These are phyloP conservation scores for Beauveria asiatica DNA, from an alignment of 2,329 filamentous ascomycete species.

Conservation along the genomic window DNA sequence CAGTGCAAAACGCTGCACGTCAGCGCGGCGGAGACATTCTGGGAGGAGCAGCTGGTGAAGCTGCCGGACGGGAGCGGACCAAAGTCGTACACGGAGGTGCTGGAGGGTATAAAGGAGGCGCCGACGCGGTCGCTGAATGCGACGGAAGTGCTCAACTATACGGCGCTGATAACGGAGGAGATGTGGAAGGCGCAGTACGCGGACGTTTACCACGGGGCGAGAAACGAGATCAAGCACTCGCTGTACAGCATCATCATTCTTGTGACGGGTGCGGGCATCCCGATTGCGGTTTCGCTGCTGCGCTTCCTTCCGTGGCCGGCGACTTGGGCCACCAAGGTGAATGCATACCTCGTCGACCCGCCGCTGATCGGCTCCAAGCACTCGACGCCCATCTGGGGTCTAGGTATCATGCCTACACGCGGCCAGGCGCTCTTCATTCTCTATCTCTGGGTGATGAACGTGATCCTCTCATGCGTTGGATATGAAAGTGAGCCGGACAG, in stretches of 20 bases:
- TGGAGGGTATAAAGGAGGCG: slow-evolving; percentile 8
- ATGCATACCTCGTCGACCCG: slow-evolving; percentile 18
- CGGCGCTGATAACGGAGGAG: slow-evolving; percentile 9
- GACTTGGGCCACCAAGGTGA: slow-evolving; percentile 12
- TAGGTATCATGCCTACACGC: slow-evolving; percentile 17
- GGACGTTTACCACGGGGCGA: background rate
- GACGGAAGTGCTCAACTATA: slow-evolving; percentile 12
- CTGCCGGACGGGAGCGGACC: slow-evolving; percentile 3
- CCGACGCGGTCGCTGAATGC: slow-evolving; percentile 4
- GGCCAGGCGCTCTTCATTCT: slow-evolving; percentile 35
- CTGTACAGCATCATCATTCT: slow-evolving; percentile 20
- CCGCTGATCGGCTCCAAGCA: slow-evolving; percentile 17
- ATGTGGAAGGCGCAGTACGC: slow-evolving; percentile 6
- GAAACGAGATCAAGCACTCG: slow-evolving; percentile 12
- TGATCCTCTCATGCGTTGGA: slow-evolving; percentile 23
- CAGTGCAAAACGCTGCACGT: slow-evolving; percentile 8
- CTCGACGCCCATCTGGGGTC: slow-evolving; percentile 14
- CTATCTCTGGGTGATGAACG: slow-evolving; percentile 30
- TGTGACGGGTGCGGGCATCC: slow-evolving; percentile 17
- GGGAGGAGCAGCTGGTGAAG: slow-evolving; percentile 13
- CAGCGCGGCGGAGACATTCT: slow-evolving; percentile 12
- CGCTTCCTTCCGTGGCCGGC: slow-evolving; percentile 22
- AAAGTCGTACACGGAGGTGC: slow-evolving; percentile 11
- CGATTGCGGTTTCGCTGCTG: slow-evolving; percentile 21
- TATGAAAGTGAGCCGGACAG: slow-evolving; percentile 22